Conservation (phyloP, 2,329 filamentous ascomycete species). For the Sordariomycetes sp. region DNA sequence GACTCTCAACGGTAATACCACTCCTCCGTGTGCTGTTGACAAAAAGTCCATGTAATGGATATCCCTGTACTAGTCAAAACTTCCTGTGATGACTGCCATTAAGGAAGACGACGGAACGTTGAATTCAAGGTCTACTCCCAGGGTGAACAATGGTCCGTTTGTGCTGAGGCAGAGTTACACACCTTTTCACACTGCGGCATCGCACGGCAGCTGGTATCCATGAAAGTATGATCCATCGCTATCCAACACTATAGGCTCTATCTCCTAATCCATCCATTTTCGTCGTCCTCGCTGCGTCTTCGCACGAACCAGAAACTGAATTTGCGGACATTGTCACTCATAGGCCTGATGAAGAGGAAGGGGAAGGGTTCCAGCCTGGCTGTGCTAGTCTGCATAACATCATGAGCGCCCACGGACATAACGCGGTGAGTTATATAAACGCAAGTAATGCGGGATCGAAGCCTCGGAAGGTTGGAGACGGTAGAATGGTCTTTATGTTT, state of each 20-base stretch:
- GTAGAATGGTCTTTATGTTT: conserved; percentile 56
- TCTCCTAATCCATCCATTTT: conserved; percentile 68
- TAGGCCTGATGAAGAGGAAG: conserved; percentile 47
- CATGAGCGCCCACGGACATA: conserved; percentile 55
- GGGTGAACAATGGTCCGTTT: conserved; percentile 57
- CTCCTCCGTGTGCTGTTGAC: background rate
- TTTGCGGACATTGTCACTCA: conserved; percentile 60
- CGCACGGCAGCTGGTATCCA: conserved; percentile 70
- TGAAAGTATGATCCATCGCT: conserved; percentile 72
- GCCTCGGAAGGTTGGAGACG: conserved; percentile 43
- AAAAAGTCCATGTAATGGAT: conserved; percentile 28
- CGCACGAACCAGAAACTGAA: background rate
- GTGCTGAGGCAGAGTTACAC: conserved; percentile 52
- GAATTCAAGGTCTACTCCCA: conserved; percentile 36
- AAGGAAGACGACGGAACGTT: conserved; percentile 39
- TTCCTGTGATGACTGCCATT: conserved; percentile 46
- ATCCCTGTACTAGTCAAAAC: conserved; percentile 60
- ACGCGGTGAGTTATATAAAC: conserved; percentile 40
- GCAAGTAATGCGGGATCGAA: conserved; percentile 39
- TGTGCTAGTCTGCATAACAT: conserved; percentile 55
- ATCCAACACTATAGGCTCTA: conserved; percentile 61
- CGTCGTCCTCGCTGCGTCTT: conserved; percentile 53
- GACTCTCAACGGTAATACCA: background rate
- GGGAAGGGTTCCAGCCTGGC: conserved; percentile 41
- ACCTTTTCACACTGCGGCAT: conserved; percentile 67